Percentiles rank a stretch among this genome's conserved stretches.
Conservation (phyloP, 2,329 filamentous ascomycete genomes). For the Cryphonectria naterciae region DNA sequence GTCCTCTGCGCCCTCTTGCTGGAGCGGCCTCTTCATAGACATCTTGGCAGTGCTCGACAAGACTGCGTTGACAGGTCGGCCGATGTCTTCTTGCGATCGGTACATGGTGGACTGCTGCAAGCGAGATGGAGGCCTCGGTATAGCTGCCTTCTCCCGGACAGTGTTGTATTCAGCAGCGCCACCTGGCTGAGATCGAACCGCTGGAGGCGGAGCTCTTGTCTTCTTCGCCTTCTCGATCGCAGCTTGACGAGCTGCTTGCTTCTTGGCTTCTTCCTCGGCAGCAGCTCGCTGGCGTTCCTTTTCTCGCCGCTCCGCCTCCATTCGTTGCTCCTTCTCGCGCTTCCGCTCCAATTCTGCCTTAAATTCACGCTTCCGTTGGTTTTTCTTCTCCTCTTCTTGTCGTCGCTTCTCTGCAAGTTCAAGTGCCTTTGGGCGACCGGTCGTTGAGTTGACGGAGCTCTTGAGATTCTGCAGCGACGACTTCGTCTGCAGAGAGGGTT, state of each 20-base stretch:
- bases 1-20: conserved; percentile 65
- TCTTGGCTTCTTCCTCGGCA: conserved; percentile 64
- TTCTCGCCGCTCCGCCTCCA: conserved; percentile 64
- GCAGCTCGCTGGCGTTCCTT: conserved; percentile 62
- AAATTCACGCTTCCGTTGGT: conserved; percentile 76
- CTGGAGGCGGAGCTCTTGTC: conserved; percentile 65
- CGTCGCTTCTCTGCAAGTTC: conserved; percentile 80
- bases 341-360: conserved; percentile 83
- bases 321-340: conserved; percentile 68
- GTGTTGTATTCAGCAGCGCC: conserved; percentile 51
- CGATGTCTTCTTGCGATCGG: conserved; percentile 60
- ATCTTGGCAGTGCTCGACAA: conserved; percentile 68
- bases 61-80: conserved; percentile 62
- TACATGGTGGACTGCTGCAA: conserved; percentile 57
- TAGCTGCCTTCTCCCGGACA: conserved; percentile 38
- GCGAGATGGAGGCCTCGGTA: conserved; percentile 57
- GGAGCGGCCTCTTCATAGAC: conserved; percentile 73
- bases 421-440: conserved; percentile 70
- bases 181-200: conserved; percentile 58
- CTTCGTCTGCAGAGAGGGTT: conserved; percentile 65
- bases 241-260: conserved; percentile 65
- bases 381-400: conserved; percentile 81
- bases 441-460: conserved; percentile 60
- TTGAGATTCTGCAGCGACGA: conserved; percentile 64
- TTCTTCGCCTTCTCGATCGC: conserved; percentile 68